Percentiles rank a stretch among this genome's conserved stretches.
Evolutionary conservation across 768 basidiomycete species (phyloP).

Genomic region (Suillus fuscotomentosus): DNA sequence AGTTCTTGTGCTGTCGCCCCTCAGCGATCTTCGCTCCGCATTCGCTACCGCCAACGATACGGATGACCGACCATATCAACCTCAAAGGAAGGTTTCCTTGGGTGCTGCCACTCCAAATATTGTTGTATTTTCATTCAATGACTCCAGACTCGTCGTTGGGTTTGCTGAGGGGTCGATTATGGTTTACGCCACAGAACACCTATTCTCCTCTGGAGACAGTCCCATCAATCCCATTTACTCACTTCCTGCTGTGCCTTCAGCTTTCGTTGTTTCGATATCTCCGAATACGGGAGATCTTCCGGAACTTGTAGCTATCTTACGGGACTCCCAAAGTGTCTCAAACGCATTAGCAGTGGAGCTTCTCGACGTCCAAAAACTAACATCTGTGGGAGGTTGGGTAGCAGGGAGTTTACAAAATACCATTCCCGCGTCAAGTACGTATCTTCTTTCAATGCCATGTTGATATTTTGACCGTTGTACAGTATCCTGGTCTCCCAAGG

Average conservation of each 20-base stretch:
- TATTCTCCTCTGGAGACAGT: constrained; percentile 47
- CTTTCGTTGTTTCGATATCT: constrained; percentile 50
- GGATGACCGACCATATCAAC: constrained; percentile 43
- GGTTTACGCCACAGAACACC: constrained; percentile 53
- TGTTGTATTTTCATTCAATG: constrained; percentile 56
- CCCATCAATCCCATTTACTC: constrained; percentile 47
- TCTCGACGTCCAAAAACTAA: constrained; percentile 53
- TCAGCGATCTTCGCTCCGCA: constrained; percentile 57
- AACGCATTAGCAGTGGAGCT: constrained; percentile 53
- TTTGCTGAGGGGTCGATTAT: constrained; percentile 57
- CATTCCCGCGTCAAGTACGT: constrained; percentile 60
- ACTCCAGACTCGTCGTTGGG: constrained; percentile 59
- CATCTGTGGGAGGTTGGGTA: constrained; percentile 52
- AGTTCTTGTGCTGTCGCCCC: constrained; percentile 65
- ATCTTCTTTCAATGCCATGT: not conserved
- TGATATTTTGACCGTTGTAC: constrained; percentile 11
- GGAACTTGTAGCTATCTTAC: constrained; percentile 60
- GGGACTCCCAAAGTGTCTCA: constrained; percentile 32
- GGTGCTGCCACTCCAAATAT: constrained; percentile 47
- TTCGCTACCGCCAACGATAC: constrained; percentile 41
- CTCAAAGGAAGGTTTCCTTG: constrained; percentile 50
- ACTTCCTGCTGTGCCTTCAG: constrained; percentile 41
- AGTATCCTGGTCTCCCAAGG: constrained; percentile 88
- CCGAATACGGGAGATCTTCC: constrained; percentile 63
- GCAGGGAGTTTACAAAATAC: constrained; percentile 45